Base-by-base conservation (phyloP, 371 early-diverging fungal genomes). In the Mortierella sp. region DNA sequence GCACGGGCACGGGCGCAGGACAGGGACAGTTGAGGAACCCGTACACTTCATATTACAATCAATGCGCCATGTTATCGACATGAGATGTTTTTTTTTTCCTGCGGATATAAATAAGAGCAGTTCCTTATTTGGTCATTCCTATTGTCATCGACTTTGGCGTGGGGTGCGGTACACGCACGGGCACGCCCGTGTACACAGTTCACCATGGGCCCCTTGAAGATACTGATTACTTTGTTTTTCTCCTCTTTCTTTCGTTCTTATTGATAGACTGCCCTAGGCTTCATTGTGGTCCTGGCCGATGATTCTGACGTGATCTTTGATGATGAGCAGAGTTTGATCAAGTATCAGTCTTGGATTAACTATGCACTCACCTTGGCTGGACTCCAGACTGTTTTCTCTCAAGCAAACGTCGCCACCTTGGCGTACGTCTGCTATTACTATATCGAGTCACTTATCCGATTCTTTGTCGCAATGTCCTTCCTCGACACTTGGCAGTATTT, bases 401-500 rank as follows among this genome's bases (percentile, higher is more conserved):
- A 65, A 48, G 48, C 74, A 15, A 70, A 28, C 24, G 62, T 85
- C 50, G 71, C 64, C 11, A 53, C 28, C 19, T 62, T 84, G 63
- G 80, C 80, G 3, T 55, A 84, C 22, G 33, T 71, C 19, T 50
- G 58, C n/a, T 85, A 86, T 62, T 84, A 66, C 69, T 78, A 83
- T 40, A 24, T 86, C 43, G 75, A 85, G 62, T 79, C 86, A n/a
- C 38, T 69, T 24, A 45, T 50, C 11, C 77, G 81, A 60, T 83
- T 87, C 72, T 69, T 71, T 50, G 58, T 86, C 41, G 84, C 84
- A 50, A 88, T 84, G 86, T 22, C 88, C 13, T 77, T 91, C 63
- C 82, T 92, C 72, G 92, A 92, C 72, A 86, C 88, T 1, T 90
- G 89, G 79, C 88, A 94, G 81, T 94, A 94, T 84, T 93, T 93